Evolutionary conservation across 192 early-diverging fungal genomes (phyloP).

Genomic region (Endogone sp.): DNA sequence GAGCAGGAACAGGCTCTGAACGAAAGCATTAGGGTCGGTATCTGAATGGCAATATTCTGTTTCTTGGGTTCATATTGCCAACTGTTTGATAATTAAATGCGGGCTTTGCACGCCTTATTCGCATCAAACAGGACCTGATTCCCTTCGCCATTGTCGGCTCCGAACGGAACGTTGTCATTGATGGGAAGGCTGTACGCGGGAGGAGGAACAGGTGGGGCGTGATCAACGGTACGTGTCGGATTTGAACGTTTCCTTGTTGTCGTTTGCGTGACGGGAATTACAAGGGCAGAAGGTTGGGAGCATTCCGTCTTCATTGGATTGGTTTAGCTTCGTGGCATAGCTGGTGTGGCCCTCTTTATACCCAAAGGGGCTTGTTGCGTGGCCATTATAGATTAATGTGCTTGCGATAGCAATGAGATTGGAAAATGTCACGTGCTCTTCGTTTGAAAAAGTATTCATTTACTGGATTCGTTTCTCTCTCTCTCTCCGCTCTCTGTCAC

Average conservation of each 20-base stretch:
- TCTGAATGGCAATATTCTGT: too few species aligned
- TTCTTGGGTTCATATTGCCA: too few species aligned
- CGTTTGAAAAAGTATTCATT: too few species aligned
- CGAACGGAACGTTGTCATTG: conserved; percentile 82
- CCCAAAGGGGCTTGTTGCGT: too few species aligned
- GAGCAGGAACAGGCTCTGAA: conserved; percentile 71
- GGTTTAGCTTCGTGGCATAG: too few species aligned
- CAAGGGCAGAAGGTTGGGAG: too few species aligned
- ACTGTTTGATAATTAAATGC: not conserved
- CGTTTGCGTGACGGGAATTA: not conserved
- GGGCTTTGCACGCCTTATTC: not conserved
- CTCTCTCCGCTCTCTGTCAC: not conserved
- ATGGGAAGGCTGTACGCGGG: conserved; percentile 87
- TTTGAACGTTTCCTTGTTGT: not conserved
- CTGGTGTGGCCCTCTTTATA: too few species aligned
- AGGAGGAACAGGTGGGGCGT: conserved; percentile 90
- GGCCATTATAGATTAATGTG: too few species aligned
- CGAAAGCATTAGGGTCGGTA: conserved; percentile 41
- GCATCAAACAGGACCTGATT: conserved; percentile 59
- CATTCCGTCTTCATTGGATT: too few species aligned
- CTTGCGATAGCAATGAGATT: too few species aligned
- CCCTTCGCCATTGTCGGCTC: conserved; percentile 96
- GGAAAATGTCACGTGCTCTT: too few species aligned
- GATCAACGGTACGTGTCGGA: conserved; percentile 60
- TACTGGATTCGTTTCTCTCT: too few species aligned